Evolutionary conservation across 768 basidiomycete genomes (phyloP).

Genomic region (Neoboletus brunneissimus): DNA sequence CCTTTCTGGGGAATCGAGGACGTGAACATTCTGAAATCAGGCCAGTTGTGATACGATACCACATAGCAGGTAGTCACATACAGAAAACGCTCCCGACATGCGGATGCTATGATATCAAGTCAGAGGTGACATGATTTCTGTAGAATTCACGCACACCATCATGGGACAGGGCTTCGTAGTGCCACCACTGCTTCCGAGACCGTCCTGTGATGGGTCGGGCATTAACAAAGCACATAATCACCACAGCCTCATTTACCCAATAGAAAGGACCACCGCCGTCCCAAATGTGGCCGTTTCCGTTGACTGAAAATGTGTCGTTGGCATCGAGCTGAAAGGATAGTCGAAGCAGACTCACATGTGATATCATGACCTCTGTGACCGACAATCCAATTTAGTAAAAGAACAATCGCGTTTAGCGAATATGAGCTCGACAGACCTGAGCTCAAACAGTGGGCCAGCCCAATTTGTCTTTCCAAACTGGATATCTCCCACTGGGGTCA

Average conservation of each 20-base stretch:
- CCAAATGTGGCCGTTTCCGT: constrained; percentile 42
- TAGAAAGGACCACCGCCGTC: constrained; percentile 43
- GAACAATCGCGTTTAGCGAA: background rate
- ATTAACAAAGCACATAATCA: background rate
- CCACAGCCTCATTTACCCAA: constrained; percentile 33
- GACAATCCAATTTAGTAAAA: background rate
- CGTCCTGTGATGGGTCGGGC: constrained; percentile 22
- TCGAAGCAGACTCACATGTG: constrained; percentile 39
- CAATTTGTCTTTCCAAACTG: constrained; percentile 51
- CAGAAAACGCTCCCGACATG: constrained; percentile 41
- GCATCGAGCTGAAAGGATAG: background rate
- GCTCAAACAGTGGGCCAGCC: constrained; percentile 52
- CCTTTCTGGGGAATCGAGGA: constrained; percentile 41
- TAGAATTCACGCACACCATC: constrained; percentile 34
- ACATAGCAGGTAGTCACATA: constrained; percentile 14
- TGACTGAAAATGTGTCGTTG: constrained; percentile 30
- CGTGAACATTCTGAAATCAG: constrained; percentile 30
- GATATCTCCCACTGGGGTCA: constrained; percentile 52
- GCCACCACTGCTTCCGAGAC: constrained; percentile 14
- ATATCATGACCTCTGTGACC: constrained; percentile 44
- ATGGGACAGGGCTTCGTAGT: constrained; percentile 34
- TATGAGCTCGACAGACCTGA: constrained; percentile 37
- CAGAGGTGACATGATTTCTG: background rate
- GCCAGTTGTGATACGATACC: background rate
- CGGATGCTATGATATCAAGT: constrained; percentile 28